Evolutionary conservation across 208 protist species (phyloP), one percentile per base, ranked within the genome.

Genomic region (Trichomonas gallinae): DNA sequence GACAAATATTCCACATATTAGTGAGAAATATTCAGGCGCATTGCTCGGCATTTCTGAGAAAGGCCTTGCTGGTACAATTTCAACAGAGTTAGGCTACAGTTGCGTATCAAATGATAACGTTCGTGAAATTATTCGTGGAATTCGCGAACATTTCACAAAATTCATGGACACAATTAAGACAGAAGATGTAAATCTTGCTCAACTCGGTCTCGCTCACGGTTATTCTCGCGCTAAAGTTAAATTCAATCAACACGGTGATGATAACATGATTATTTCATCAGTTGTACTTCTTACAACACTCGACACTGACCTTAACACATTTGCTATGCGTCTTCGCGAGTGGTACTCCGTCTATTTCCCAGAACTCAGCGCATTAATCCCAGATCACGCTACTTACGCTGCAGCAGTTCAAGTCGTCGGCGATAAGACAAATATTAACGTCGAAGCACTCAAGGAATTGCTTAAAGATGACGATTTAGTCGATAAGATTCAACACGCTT

Each of bases 271-370:
- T 97, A 99, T 99, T 96, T 99, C 99, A 97, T 98, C 98, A 96
- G 99, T 99, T 58, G 98, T 98, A 44, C 97, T 99, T 38, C 98
- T 99, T 31, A 99, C 99, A 97, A 98, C 99, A 97, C 98, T 99
- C 96, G 99, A 99, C 98, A 99, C 99, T 98, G 99, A 99, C 97
- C 98, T 99, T 72, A 99, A 99, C 98, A 99, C 99, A 17, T 99
- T 99, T 96, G 97, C 98, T 58, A 99, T 99, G 99, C 98, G 99
- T 15, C 97, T 99, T 87, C 63, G 96, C 46, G 97, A 97, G 96
- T 98, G 97, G 96, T 96, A 97, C 58, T 93, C 82, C 10, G 99
- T 99, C 99, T 99, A 99, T 98, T 99, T 99, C 98, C 99, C 99
- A 11, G 99, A 99, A 98, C 98, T 99, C 26, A 98, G 98, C 34